Conservation (phyloP, 495 filamentous ascomycete species). For the Cercophora sp. region DNA sequence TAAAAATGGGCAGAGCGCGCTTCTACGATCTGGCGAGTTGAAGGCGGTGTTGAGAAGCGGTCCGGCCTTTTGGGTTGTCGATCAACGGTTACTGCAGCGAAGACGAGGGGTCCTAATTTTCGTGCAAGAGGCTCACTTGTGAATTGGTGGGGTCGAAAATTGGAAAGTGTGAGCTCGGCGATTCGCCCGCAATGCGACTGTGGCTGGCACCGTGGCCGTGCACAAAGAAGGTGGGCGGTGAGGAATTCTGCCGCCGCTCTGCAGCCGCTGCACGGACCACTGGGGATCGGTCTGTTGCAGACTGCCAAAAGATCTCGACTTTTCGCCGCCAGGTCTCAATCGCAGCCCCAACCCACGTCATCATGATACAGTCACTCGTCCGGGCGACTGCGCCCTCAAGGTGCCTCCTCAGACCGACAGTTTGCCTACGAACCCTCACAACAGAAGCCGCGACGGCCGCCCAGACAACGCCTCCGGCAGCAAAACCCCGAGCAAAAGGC, state of each 20-base stretch:
- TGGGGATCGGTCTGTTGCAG: not conserved
- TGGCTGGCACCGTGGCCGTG: not conserved
- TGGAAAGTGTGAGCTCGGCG: conserved; percentile 31
- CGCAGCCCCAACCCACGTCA: not conserved
- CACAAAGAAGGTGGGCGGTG: conserved; percentile 3
- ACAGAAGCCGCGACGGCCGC: not conserved
- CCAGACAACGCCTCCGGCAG: not conserved
- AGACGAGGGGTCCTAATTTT: conserved; percentile 34
- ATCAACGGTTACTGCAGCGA: too few relatives aligned
- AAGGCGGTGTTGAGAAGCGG: too few relatives aligned
- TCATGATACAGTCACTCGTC: not conserved
- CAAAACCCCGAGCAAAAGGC: conserved; percentile 7
- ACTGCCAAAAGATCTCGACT: conserved; percentile 2
- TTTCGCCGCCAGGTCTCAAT: not conserved
- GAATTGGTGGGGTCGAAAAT: conserved; percentile 37
- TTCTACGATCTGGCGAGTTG: too few relatives aligned
- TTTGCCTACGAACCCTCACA: not conserved
- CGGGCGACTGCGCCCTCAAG: not conserved
- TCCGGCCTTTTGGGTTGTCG: too few relatives aligned
- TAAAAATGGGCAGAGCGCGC: too few relatives aligned
- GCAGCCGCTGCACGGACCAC: not conserved
- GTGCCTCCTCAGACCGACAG: not conserved
- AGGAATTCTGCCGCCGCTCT: not conserved
- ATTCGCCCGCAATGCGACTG: too few relatives aligned
- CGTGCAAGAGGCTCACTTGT: conserved; percentile 21